Percentiles rank a stretch among this genome's conserved stretches.
phyloP scores from a whole-genome alignment of 2,329 filamentous ascomycete species.

The Penicillium brevicompactum region DNA sequence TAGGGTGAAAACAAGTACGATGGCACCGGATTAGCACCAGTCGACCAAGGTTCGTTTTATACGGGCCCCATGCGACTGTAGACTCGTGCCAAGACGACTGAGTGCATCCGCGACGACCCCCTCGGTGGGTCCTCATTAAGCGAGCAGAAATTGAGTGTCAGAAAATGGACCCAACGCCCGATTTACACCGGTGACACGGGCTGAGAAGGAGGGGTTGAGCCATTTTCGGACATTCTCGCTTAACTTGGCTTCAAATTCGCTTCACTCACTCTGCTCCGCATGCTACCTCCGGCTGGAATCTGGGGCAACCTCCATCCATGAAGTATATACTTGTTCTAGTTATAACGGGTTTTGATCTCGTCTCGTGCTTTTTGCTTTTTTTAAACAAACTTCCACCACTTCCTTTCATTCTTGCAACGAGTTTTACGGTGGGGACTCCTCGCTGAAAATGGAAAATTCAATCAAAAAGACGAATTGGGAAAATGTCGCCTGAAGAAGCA shows the following conservation, averaged over 20 bases:
- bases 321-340: background rate
- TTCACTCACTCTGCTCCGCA: constrained; percentile 10
- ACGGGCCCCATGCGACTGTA: constrained; percentile 17
- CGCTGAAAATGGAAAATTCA: background rate
- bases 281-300: background rate
- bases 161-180: constrained; percentile 32
- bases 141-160: constrained; percentile 33
- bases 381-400: background rate
- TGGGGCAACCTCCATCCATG: background rate
- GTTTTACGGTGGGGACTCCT: background rate
- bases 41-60: constrained; percentile 17
- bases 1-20: background rate
- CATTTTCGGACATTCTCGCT: constrained; percentile 9
- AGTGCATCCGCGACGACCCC: constrained; percentile 34
- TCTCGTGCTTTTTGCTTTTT: background rate
- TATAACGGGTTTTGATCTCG: background rate
- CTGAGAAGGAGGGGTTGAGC: background rate
- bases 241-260: constrained; percentile 12
- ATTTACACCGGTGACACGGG: background rate
- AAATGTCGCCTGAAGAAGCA: background rate
- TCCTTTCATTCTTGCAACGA: background rate
- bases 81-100: constrained; percentile 24
- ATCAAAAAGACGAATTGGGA: background rate
- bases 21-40: background rate
- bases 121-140: constrained; percentile 18